A percentile compares a stretch with the other conserved stretches of the same genome.
Evolutionary conservation across 352 stramenopile species (phyloP).

Genomic region (Globisporangium perplexum): DNA sequence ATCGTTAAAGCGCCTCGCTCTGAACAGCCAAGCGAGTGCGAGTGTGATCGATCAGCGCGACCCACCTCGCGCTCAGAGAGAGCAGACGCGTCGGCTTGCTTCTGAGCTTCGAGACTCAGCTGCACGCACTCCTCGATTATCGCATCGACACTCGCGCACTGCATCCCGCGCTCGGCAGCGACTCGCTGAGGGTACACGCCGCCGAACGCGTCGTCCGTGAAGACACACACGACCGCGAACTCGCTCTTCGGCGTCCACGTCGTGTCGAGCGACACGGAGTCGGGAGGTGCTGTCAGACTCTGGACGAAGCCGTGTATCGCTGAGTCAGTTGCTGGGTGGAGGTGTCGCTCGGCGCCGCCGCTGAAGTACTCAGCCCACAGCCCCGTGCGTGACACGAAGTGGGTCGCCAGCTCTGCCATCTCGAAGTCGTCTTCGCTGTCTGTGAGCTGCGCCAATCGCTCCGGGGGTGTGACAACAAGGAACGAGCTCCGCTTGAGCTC

Average conservation of each 20-base stretch:
- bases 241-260: constrained; percentile 5
- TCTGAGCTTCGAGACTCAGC: constrained; percentile 40
- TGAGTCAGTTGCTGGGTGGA: not conserved
- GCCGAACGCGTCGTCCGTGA: constrained; percentile 22
- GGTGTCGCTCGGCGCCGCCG: not conserved
- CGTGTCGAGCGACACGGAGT: constrained; percentile 8
- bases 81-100: constrained; percentile 25
- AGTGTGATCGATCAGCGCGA: not conserved
- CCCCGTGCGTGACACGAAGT: constrained; percentile 20
- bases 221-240: constrained; percentile 22
- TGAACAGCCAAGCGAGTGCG: not conserved
- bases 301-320: constrained; percentile 4
- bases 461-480: constrained; percentile 5
- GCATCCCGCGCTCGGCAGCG: constrained; percentile 29
- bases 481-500: constrained; percentile 19
- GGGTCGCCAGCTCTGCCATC: constrained; percentile 14
- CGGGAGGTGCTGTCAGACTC: not conserved
- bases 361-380: constrained; percentile 14
- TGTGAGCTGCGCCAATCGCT: not conserved
- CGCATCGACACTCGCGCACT: constrained; percentile 27
- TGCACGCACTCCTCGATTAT: constrained; percentile 53
- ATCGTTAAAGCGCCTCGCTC: not conserved
- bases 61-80: constrained; percentile 44
- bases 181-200: constrained; percentile 19
- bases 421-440: constrained; percentile 14